phyloP scores from a whole-genome alignment of 495 filamentous ascomycete species.

The Penicillium verhagenii region DNA sequence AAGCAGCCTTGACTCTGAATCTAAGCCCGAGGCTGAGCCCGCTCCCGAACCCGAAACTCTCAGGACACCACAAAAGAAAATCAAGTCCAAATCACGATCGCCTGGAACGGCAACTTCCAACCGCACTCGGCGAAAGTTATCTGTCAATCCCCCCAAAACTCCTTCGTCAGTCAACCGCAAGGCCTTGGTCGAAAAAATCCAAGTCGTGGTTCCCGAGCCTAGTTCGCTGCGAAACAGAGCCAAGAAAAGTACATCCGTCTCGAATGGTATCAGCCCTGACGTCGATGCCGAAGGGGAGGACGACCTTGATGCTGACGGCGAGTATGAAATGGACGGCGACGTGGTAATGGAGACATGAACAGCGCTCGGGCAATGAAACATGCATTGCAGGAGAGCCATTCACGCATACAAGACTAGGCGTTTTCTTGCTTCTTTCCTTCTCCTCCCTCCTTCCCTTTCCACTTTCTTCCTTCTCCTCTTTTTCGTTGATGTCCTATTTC shows the following conservation, averaged over 20 bases:
- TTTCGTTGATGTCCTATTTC: neutral
- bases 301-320: slow-evolving; percentile 29
- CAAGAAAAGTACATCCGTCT: slow-evolving; percentile 10
- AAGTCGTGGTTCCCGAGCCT: slow-evolving; percentile 35
- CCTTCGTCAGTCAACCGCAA: slow-evolving; percentile 36
- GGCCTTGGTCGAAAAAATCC: slow-evolving; percentile 40
- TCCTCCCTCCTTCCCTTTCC: slow-evolving; percentile 9
- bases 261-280: slow-evolving; percentile 26
- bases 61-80: slow-evolving; percentile 20
- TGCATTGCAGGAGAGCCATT: neutral
- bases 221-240: slow-evolving; percentile 8
- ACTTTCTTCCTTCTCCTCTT: neutral
- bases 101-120: slow-evolving; percentile 18
- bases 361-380: neutral
- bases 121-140: slow-evolving; percentile 18
- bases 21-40: slow-evolving; percentile 2
- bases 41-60: slow-evolving; percentile 11
- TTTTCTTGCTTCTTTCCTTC: slow-evolving; percentile 13
- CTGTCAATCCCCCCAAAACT: slow-evolving; percentile 19
- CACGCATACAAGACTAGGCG: slow-evolving; percentile 21
- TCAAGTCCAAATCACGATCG: slow-evolving; percentile 14
- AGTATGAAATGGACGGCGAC: slow-evolving; percentile 39
- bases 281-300: slow-evolving; percentile 30
- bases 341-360: slow-evolving; percentile 39
- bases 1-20: slow-evolving; percentile 13